Evolutionary conservation across 116 monocot species (phyloP).

Genomic region (Papilionanthe hybrid): DNA sequence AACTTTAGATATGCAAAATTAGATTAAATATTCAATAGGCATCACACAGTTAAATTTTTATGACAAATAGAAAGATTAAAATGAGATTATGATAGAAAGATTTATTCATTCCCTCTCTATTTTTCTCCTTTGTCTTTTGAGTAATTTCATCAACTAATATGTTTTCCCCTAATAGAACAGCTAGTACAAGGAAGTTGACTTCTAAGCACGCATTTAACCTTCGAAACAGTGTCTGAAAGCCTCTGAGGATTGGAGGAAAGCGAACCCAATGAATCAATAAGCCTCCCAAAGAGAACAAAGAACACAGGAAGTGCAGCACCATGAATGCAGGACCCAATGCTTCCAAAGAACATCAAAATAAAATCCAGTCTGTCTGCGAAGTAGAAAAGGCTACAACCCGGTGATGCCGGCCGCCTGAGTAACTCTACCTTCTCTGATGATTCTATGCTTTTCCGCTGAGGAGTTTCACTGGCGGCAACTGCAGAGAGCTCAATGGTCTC

Average conservation of each 20-base stretch:
- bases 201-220: conserved; percentile 1
- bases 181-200: not conserved
- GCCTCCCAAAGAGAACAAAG: conserved; percentile 41
- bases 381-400: conserved; percentile 17
- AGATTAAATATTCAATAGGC: no score
- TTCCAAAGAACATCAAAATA: conserved; percentile 35
- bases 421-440: not conserved
- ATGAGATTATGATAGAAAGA: no score
- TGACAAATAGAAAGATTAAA: no score
- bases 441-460: not conserved
- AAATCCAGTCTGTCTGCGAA: conserved; percentile 34
- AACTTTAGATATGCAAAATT: no score
- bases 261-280: conserved; percentile 38
- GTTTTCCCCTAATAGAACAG: not conserved
- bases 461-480: not conserved
- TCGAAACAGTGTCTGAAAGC: conserved; percentile 23
- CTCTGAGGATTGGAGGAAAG: conserved; percentile 19
- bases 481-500: conserved; percentile 2
- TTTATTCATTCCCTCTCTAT: no score
- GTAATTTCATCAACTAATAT: no score
- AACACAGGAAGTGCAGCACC: conserved; percentile 49
- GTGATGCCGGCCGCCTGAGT: not conserved
- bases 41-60: no score
- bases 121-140: no score
- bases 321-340: conserved; percentile 36